Conservation (phyloP, 345 rosid species). For the Brassica nigra region DNA sequence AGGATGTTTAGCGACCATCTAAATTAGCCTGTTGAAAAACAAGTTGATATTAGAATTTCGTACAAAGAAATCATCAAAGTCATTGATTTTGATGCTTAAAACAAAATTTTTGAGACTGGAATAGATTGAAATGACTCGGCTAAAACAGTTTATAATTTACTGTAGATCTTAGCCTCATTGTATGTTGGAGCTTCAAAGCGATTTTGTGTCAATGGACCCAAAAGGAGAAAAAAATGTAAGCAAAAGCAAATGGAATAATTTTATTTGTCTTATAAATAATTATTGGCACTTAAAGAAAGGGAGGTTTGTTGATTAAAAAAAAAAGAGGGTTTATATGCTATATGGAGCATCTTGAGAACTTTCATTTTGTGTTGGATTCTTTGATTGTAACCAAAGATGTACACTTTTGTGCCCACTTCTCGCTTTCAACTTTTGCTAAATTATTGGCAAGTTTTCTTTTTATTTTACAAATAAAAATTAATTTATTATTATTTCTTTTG, state of each 20-base stretch:
- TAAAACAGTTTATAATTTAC: conserved; percentile 5
- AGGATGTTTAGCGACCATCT: neutral
- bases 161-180: conserved; percentile 37
- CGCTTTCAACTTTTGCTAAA: conserved; percentile 39
- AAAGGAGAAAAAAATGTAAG: conserved; percentile 9
- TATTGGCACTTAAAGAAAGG: conserved; percentile 31
- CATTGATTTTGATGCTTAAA: conserved; percentile 26
- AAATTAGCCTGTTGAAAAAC: neutral
- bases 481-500: neutral
- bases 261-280: conserved; percentile 17
- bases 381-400: conserved; percentile 41
- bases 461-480: neutral
- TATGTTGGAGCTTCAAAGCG: conserved; percentile 40
- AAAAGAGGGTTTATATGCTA: conserved; percentile 20
- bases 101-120: conserved; percentile 10
- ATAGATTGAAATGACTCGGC: conserved; percentile 33
- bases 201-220: conserved; percentile 36
- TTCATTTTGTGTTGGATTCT: conserved; percentile 42
- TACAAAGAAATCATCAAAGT: conserved; percentile 11
- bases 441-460: conserved; percentile 33
- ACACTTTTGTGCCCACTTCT: conserved; percentile 43
- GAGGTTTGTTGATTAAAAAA: neutral
- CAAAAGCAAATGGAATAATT: conserved; percentile 35
- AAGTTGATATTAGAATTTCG: neutral
- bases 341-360: conserved; percentile 40